phyloP scores from a whole-genome alignment of 805 yeast species.

The Candida odintsovae region DNA sequence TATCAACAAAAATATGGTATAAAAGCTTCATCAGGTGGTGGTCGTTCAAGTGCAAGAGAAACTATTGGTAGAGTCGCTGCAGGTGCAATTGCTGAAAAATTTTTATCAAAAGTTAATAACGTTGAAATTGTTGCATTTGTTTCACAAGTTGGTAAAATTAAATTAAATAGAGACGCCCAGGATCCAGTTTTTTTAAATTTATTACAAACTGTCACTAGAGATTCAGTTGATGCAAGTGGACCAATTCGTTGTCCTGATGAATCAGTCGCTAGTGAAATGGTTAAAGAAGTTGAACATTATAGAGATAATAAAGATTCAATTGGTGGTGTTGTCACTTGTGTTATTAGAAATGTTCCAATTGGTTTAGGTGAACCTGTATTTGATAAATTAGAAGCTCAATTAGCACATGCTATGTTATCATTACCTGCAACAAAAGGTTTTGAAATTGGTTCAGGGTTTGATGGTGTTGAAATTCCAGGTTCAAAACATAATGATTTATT shows the following conservation, averaged over 20 bases:
- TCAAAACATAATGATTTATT: constrained; percentile 93
- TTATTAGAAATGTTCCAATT: constrained; percentile 84
- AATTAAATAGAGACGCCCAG: constrained; percentile 69
- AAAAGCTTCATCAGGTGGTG: constrained; percentile 96
- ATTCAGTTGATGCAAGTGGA: constrained; percentile 78
- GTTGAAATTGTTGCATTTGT: constrained; percentile 97
- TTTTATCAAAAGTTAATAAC: constrained; percentile 63
- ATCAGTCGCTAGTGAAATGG: constrained; percentile 68
- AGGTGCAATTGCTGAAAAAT: constrained; percentile 96
- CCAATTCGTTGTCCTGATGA: constrained; percentile 93
- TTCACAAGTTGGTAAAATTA: constrained; percentile 78
- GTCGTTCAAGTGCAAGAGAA: constrained; percentile 95
- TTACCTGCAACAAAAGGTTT: constrained; percentile 98
- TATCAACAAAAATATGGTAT: constrained; percentile 85
- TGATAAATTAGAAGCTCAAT: constrained; percentile 89
- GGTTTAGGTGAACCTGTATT: constrained; percentile 99
- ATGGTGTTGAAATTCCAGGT: constrained; percentile 86
- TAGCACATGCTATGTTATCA: constrained; percentile 97
- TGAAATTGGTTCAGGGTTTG: constrained; percentile 95
- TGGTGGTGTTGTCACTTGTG: constrained; percentile 98
- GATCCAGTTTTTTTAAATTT: constrained; percentile 59
- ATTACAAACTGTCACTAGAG: constrained; percentile 77
- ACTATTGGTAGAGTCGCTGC: constrained; percentile 99
- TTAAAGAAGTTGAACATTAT: constrained; percentile 77
- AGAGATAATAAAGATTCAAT: constrained; percentile 87